Evolutionary conservation across 106 monocot species (phyloP), one percentile per base, ranked within the genome.

Genomic region (Platanthera guangdongensis): DNA sequence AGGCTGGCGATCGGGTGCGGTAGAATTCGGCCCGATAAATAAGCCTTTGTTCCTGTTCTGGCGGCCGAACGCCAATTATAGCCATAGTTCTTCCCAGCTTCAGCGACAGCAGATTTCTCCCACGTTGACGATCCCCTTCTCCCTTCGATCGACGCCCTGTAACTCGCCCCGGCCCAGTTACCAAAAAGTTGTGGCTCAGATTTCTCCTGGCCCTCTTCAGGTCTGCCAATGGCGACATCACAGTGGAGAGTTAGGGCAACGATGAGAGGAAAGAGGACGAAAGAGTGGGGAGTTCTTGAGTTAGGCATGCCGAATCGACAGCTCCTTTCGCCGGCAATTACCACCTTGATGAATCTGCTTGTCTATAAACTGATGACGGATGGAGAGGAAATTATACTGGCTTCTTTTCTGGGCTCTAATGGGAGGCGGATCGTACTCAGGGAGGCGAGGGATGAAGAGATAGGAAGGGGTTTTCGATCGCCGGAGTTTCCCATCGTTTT

Each of bases 131-230:
- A 0, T 39, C 39, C 39, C 39, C 39, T 39, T 39, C 39, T 1
- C 0, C 1, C 39, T 39, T 39, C 39, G 39, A 39, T 3, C 3
- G 3, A 39, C 39, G 2, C 39, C 39, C 25, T 25, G 25, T 25
- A 39, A 39, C 39, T 39, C 39, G 39, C 3, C 39, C 39, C 39
- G 39, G 1, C 3, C 39, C 39, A 39, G 0, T 39, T 59, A 87
- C 81, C 77, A 78, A 79, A 80, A 73, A 81, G 53, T 90, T 57
- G 89, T 92, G 92, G 92, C 87, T 83, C 80, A 87, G 82, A 86
- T 89, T 85, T 79, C 73, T 86, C 78, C 55, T 32, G 72, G 72
- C 72, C 72, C 50, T 72, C 21, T 70, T 70, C 48, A n/a, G 47
- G 70, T 70, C n/a, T 70, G 70, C 39, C 3, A 39, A 39, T 39